Percentiles rank a stretch among this genome's conserved stretches.
Evolutionary conservation across 140 eudicot genomes (phyloP).

Genomic region (Oenanthe javanica): DNA sequence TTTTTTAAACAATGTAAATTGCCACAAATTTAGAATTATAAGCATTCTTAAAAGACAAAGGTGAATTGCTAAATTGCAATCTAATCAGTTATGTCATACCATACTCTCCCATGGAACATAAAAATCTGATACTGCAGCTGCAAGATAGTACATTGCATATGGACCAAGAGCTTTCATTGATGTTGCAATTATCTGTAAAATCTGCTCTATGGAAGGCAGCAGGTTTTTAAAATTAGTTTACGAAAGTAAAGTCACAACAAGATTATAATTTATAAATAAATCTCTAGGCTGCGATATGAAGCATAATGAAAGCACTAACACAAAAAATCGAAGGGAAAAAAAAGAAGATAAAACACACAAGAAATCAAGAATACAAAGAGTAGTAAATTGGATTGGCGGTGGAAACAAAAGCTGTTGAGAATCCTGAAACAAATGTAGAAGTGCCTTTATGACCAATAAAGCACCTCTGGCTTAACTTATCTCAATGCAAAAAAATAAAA

Average conservation of each 20-base stretch:
- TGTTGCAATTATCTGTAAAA: constrained; percentile 55
- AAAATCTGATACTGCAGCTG: constrained; percentile 98
- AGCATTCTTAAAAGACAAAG: background rate
- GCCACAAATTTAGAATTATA: background rate
- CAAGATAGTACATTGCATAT: constrained; percentile 87
- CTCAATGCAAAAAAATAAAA: background rate
- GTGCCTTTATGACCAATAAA: background rate
- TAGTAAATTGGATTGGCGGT: background rate
- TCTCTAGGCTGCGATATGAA: background rate
- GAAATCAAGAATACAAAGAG: background rate
- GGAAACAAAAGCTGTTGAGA: background rate
- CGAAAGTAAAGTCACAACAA: background rate
- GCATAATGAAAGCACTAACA: background rate
- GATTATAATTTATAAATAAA: background rate
- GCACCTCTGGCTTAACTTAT: background rate
- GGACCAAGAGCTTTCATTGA: constrained; percentile 64
- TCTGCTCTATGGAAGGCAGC: constrained; percentile 35
- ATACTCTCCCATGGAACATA: constrained; percentile 99
- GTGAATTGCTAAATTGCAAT: background rate
- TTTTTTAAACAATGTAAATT: background rate
- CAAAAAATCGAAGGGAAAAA: background rate
- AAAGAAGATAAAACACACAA: background rate
- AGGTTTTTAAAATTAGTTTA: background rate
- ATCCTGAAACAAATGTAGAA: background rate
- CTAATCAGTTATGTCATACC: constrained; percentile 38